These are phyloP conservation scores for Claviceps africana DNA, from an alignment of 2,329 filamentous ascomycete species.

Conservation along the genomic window DNA sequence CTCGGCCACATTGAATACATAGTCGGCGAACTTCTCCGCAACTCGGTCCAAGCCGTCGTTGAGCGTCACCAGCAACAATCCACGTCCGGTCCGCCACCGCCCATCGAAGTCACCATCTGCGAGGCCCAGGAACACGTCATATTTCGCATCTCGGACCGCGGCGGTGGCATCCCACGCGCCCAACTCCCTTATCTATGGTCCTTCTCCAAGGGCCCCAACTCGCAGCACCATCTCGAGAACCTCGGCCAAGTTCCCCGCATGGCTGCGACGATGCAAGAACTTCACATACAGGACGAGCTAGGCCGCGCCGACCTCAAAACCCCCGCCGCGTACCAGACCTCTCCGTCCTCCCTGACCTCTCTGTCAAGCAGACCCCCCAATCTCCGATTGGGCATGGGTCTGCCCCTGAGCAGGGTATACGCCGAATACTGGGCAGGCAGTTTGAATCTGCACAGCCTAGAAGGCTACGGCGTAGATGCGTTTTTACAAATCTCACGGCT, in stretches of 20 bases:
- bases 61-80: conserved; percentile 47
- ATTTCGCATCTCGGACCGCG: conserved; percentile 88
- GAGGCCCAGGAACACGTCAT: conserved; percentile 92
- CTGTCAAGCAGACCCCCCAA: conserved; percentile 75
- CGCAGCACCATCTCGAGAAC: conserved; percentile 65
- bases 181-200: conserved; percentile 88
- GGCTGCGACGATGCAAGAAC: conserved; percentile 84
- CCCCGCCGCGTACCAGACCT: conserved; percentile 36
- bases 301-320: conserved; percentile 27
- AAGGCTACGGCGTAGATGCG: conserved; percentile 90
- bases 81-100: conserved; percentile 40
- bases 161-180: conserved; percentile 77
- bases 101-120: conserved; percentile 88
- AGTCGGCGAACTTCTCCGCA: conserved; percentile 83
- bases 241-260: conserved; percentile 77
- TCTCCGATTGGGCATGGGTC: conserved; percentile 76
- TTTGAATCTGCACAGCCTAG: conserved; percentile 78
- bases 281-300: conserved; percentile 38
- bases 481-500: conserved; percentile 94
- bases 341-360: conserved; percentile 63
- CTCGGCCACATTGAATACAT: conserved; percentile 95
- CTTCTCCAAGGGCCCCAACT: conserved; percentile 83
- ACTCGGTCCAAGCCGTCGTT: conserved; percentile 84
- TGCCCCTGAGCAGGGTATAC: conserved; percentile 88
- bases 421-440: conserved; percentile 97